phyloP scores from a whole-genome alignment of 2,329 filamentous ascomycete species.

The Furcasterigmium furcatum region DNA sequence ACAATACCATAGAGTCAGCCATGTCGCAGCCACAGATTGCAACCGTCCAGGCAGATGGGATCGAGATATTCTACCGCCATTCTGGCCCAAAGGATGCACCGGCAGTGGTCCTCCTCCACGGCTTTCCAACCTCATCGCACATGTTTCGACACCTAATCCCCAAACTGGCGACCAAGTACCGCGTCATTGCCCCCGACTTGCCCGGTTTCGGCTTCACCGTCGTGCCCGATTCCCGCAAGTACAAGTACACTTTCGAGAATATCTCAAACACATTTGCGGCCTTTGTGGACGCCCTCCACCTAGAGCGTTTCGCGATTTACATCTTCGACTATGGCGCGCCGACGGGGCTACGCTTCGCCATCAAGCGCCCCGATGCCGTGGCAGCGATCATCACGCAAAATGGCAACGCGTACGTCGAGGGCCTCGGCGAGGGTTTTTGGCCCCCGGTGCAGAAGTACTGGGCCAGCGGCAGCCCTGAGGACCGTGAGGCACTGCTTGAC shows the following conservation, averaged over 20 bases:
- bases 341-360: constrained; percentile 48
- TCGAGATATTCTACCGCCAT: constrained; percentile 37
- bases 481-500: constrained; percentile 30
- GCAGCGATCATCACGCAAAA: constrained; percentile 56
- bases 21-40: not conserved
- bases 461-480: constrained; percentile 27
- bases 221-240: constrained; percentile 33
- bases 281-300: constrained; percentile 43
- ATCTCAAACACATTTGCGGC: constrained; percentile 42
- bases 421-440: constrained; percentile 48
- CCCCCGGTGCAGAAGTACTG: constrained; percentile 41
- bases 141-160: constrained; percentile 42
- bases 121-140: constrained; percentile 40
- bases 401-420: constrained; percentile 58
- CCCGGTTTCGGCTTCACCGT: constrained; percentile 58
- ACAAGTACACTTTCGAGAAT: constrained; percentile 51
- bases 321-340: constrained; percentile 64
- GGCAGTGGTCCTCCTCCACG: constrained; percentile 39
- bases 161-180: constrained; percentile 31
- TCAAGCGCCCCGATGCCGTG: constrained; percentile 42
- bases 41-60: constrained; percentile 24
- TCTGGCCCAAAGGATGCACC: constrained; percentile 25
- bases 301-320: constrained; percentile 50
- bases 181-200: constrained; percentile 52
- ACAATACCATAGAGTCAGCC: too few relatives aligned